Base-by-base conservation (phyloP, 148 eudicot species). In the Agrostemma githago region DNA sequence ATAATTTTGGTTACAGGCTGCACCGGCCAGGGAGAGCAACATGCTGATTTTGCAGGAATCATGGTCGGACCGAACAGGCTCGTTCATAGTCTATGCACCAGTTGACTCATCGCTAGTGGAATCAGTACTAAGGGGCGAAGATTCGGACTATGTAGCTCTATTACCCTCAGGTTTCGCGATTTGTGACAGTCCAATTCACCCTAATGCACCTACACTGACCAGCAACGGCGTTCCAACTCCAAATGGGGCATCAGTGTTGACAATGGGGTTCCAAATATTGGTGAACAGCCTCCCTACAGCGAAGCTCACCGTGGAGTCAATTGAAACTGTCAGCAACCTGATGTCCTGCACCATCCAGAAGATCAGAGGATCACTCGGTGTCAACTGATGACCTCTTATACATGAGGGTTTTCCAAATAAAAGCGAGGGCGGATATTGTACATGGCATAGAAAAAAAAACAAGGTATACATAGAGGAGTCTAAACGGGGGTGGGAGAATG, bases 101-200 rank as follows among this genome's bases (percentile, higher is more conserved):
- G 82, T 85, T 51, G 83, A 82, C 78, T 72, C 76, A 6, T 11
- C 74, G 10, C 74, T 79, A 15, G 77, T 82, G 62, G 78, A 75
- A 43, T 44, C 72, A 12, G 80, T 82, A 48, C 61, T 82, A 65
- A 63, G 76, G 48, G 87, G 87, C 4, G 83, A 90, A 39, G 90
- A 90, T 70, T 83, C 89, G 0, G 72, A 85, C 68, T 71, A 72
- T 34, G 76, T 90, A 62, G 85, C 85, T 60, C 78, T 90, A 39
- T 70, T 89, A 42, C 96, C 98, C 59, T 90, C 92, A 4, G 98
- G 98, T 8, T 89, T 90, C 56, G 80, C 90, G 15, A 82, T 93
- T 1, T 76, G 83, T 41, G 84, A 82, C 39, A 57, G 74, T 10
- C 71, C 84, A 21, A 67, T 42, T 10, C 71, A 48, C 6, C 72